A percentile compares a stretch with the other conserved stretches of the same genome.
Evolutionary conservation across 768 basidiomycete genomes (phyloP).

Genomic region (Rubroboletus pulcherrimus): DNA sequence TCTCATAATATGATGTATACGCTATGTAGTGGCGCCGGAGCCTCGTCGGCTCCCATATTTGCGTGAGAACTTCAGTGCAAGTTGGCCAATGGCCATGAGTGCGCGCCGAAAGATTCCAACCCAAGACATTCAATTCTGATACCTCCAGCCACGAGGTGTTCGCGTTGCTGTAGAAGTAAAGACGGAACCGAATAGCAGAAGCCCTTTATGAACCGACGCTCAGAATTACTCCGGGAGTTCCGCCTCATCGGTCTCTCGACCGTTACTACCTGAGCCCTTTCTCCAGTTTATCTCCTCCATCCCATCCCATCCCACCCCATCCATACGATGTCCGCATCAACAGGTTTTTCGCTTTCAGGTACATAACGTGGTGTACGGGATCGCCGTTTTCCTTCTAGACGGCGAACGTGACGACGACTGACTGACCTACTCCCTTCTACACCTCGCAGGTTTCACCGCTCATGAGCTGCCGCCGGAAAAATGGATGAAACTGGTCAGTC

Average conservation of each 20-base stretch:
- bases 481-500: slow-evolving; percentile 4
- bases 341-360: slow-evolving; percentile 3
- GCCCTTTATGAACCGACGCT: neutral
- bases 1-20: neutral
- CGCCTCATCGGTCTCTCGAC: neutral
- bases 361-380: neutral
- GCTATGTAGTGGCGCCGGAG: neutral
- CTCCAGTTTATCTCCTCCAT: neutral
- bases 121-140: neutral
- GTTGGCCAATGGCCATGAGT: neutral
- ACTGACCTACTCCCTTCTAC: neutral
- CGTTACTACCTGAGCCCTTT: neutral
- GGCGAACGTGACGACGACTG: neutral
- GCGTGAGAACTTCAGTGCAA: neutral
- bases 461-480: slow-evolving; percentile 9
- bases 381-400: neutral
- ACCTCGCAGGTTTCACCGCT: slow-evolving; percentile 8
- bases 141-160: neutral
- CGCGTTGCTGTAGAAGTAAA: neutral
- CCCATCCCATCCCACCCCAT: neutral
- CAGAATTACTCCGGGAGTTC: neutral
- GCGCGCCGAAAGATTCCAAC: neutral
- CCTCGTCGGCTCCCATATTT: neutral
- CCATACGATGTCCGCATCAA: neutral
- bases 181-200: neutral